Evolutionary conservation across 73 alveolate species (phyloP).

Genomic region (Paraurostyla sp.): DNA sequence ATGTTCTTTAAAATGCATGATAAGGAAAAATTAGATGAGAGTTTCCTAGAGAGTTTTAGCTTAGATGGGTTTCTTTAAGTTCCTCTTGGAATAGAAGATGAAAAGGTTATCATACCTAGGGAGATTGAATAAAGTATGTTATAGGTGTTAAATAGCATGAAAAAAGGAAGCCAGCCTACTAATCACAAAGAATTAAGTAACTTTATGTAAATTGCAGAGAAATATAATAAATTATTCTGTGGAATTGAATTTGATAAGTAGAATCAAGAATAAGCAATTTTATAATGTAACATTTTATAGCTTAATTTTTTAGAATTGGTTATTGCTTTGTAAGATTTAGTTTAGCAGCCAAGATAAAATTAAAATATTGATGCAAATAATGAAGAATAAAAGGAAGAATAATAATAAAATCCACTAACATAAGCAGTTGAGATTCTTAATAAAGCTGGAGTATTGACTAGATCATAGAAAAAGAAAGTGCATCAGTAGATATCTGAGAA

Average conservation of each 20-base stretch:
- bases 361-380: too few relatives aligned
- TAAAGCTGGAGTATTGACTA: too few relatives aligned
- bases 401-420: too few relatives aligned
- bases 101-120: not conserved
- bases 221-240: too few relatives aligned
- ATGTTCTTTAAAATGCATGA: slow-evolving; percentile 33
- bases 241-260: not conserved
- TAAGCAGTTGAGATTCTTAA: too few relatives aligned
- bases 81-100: not conserved
- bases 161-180: not conserved
- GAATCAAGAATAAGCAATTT: too few relatives aligned
- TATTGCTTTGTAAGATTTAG: too few relatives aligned
- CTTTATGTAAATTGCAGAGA: not conserved
- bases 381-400: too few relatives aligned
- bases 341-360: too few relatives aligned
- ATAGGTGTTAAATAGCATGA: not conserved
- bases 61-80: not conserved
- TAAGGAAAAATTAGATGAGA: not conserved
- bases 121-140: not conserved
- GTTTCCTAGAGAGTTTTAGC: not conserved
- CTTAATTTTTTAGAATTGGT: too few relatives aligned
- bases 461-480: too few relatives aligned
- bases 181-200: not conserved
- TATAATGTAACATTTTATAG: too few relatives aligned
- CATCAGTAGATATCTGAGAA: not conserved